A percentile compares a stretch with the other conserved stretches of the same genome.
These are phyloP conservation scores for Yamadazyma sp. DNA, from an alignment of 1,139 yeast species.

Conservation along the genomic window DNA sequence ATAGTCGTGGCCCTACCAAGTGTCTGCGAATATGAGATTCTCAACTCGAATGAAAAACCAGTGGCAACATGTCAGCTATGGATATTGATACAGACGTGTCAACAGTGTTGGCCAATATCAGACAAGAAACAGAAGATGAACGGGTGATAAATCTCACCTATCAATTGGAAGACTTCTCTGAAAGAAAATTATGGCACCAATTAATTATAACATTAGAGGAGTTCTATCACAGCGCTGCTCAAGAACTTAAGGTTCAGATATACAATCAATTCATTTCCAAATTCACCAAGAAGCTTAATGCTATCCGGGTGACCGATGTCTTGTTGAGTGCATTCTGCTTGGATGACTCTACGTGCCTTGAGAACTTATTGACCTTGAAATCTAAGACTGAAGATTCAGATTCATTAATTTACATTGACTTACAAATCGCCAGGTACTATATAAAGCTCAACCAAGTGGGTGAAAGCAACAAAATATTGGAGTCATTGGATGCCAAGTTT, in stretches of 20 bases:
- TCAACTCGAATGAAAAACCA: constrained; percentile 2
- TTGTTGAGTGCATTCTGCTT: constrained; percentile 54
- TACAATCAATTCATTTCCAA: constrained; percentile 69
- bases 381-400: constrained; percentile 29
- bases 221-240: constrained; percentile 43
- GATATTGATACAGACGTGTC: constrained; percentile 50
- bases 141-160: constrained; percentile 63
- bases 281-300: constrained; percentile 72
- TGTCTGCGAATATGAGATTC: neutral
- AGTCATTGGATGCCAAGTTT: constrained; percentile 51
- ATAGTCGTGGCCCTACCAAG: neutral
- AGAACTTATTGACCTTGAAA: constrained; percentile 46
- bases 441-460: constrained; percentile 57
- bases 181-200: constrained; percentile 78
- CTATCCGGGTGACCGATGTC: constrained; percentile 75
- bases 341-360: constrained; percentile 51
- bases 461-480: constrained; percentile 70
- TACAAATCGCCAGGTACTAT: constrained; percentile 76
- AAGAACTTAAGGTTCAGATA: constrained; percentile 63
- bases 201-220: constrained; percentile 68
- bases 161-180: constrained; percentile 82
- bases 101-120: constrained; percentile 66
- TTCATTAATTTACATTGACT: constrained; percentile 59
- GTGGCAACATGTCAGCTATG: constrained; percentile 28
- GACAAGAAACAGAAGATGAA: constrained; percentile 67